Base-by-base conservation (phyloP, 805 yeast species). In the Maudiozyma serrabonitensis region DNA sequence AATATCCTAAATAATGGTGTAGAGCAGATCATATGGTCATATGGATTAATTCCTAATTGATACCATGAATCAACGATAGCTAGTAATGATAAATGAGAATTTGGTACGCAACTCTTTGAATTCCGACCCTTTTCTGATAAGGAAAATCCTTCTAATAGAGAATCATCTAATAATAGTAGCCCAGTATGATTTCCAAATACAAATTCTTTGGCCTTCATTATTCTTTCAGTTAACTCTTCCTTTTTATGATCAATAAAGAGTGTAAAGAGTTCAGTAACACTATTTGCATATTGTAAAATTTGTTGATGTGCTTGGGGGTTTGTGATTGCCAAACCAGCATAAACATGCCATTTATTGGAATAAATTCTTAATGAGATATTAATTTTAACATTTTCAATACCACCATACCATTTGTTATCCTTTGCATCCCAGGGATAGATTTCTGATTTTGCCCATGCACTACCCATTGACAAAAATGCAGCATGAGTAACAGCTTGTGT, bases 401-500 rank as follows among this genome's bases (percentile, higher is more conserved):
- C 98, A 13, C 98, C 98, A 25, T 80, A 70, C 91, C 96, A 89
- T 61, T 83, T 79, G 40, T 62, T 59, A 7, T 51, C 47, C 18
- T 60, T 62, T n/a, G 54, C 47, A 21, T 69, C 67, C 99, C 99
- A 93, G 0, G 99, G 99, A 63, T 88, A 93, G 63, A 85, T 83
- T 60, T 82, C 76, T 53, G 76, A 73, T 44, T 81, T 78, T 56
- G 78, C 84, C 99, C 99, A 93, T 6, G 98, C 98, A 7, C 82
- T 80, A 5, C 99, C 99, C 99, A 93, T 93, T 50, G 95, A 83
- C 51, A 93, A 71, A 61, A 93, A 93, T 0, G 97, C 98, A 12
- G 97, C 97, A 64, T 93, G 99, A 0, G 99, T 93, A 16, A 91
- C 96, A 0, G 98, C 98, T 66, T 93, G 99, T 1, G 98, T 93